Conservation (phyloP, 306 rosid genomes). For the Psophocarpus tetragonolobus region DNA sequence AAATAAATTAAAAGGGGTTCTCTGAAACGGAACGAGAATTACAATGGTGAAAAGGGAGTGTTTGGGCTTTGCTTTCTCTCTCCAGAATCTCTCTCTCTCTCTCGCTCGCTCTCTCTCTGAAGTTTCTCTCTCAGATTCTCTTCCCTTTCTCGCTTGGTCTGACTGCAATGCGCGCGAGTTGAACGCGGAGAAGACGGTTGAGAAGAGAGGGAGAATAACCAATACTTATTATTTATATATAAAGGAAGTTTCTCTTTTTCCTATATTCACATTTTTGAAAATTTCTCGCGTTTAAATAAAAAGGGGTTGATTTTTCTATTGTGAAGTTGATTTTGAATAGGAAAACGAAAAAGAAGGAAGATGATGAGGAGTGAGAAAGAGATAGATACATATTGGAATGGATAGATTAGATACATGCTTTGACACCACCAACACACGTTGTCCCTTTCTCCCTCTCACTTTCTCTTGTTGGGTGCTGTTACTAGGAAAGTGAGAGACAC, state of each 20-base stretch:
- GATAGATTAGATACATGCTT: conserved; percentile 15
- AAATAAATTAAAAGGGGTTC: conserved; percentile 26
- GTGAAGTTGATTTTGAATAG: conserved; percentile 14
- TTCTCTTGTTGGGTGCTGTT: not conserved
- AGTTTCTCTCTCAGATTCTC: conserved; percentile 20
- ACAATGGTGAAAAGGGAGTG: conserved; percentile 32
- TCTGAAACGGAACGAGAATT: not conserved
- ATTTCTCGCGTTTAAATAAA: not conserved
- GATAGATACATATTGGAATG: not conserved
- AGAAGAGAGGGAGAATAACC: conserved; percentile 42
- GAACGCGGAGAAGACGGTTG: conserved; percentile 83
- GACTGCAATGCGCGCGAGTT: conserved; percentile 71
- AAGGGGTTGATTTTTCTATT: not conserved
- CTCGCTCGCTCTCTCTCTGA: not conserved
- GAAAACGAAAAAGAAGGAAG: conserved; percentile 11
- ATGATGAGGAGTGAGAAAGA: conserved; percentile 18
- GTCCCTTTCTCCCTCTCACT: not conserved
- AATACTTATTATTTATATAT: conserved; percentile 26
- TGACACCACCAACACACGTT: conserved; percentile 39
- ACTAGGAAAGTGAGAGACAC: conserved; percentile 32
- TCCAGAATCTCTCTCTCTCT: conserved; percentile 11
- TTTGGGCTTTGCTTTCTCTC: conserved; percentile 17
- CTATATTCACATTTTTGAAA: conserved; percentile 20
- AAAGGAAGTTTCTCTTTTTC: conserved; percentile 19
- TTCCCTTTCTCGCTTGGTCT: conserved; percentile 41